Evolutionary conservation across 805 yeast genomes (phyloP).

Genomic region (Nakazawaea laoshanensis): DNA sequence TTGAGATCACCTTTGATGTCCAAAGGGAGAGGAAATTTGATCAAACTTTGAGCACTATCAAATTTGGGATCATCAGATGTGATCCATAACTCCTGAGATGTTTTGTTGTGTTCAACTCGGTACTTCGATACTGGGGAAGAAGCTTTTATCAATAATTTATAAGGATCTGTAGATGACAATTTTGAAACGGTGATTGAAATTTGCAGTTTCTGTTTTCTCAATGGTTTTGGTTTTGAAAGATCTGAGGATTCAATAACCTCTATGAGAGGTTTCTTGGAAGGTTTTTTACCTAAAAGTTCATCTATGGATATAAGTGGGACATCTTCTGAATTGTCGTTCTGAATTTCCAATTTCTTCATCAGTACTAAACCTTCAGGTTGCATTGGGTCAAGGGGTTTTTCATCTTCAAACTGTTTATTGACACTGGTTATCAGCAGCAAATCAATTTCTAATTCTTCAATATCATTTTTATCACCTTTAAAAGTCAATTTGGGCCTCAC

Average conservation of each 20-base stretch:
- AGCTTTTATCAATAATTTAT: conserved; percentile 14
- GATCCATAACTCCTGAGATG: conserved; percentile 22
- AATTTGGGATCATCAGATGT: conserved; percentile 19
- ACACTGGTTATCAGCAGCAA: conserved; percentile 24
- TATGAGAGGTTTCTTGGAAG: conserved; percentile 33
- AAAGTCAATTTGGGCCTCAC: conserved; percentile 61
- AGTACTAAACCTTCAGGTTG: conserved; percentile 16
- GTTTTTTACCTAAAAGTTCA: conserved; percentile 2
- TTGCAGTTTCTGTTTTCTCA: conserved; percentile 11
- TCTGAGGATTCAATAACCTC: conserved; percentile 39
- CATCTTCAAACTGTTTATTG: conserved; percentile 24
- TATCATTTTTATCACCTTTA: conserved; percentile 52
- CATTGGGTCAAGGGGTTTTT: conserved; percentile 36
- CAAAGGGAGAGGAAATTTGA: conserved; percentile 22
- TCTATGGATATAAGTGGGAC: conserved; percentile 5
- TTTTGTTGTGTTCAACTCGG: conserved; percentile 19
- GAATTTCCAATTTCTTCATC: conserved; percentile 10
- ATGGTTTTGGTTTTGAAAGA: conserved; percentile 3
- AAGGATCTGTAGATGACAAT: conserved; percentile 19
- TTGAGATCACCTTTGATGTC: conserved; percentile 21
- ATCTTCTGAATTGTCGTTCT: conserved; percentile 10
- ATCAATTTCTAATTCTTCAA: conserved; percentile 37
- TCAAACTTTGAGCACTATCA: conserved; percentile 25
- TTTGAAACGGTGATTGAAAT: conserved; percentile 14
- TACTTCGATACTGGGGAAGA: conserved; percentile 26